phyloP scores from a whole-genome alignment of 106 monocot species.

The Triglochin maritima region DNA sequence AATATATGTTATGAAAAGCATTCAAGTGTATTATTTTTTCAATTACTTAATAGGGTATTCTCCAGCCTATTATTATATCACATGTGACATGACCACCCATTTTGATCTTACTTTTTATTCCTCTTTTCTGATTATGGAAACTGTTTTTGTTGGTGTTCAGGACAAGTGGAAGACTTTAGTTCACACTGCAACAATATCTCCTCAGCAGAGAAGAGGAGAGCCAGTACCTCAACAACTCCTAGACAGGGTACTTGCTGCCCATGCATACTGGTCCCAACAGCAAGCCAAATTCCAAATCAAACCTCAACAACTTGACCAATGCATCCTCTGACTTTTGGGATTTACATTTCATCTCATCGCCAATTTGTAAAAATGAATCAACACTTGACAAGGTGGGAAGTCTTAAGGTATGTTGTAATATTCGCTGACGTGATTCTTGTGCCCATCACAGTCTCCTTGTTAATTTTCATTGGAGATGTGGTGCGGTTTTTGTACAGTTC shows the following conservation, averaged over 20 bases:
- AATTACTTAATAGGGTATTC: no score
- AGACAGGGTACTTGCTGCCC: slow-evolving; percentile 38
- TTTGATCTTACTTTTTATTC: no score
- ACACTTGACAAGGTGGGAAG: no score
- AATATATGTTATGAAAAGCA: no score
- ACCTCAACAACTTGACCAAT: slow-evolving; percentile 10
- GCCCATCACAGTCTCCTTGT: background rate
- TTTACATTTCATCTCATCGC: no score
- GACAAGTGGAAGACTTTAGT: slow-evolving; percentile 57
- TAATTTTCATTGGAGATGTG: background rate
- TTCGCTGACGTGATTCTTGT: slow-evolving; percentile 14
- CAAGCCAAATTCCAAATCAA: slow-evolving; percentile 31
- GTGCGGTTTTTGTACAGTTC: background rate
- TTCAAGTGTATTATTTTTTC: no score
- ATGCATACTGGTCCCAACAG: slow-evolving; percentile 43
- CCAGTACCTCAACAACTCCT: slow-evolving; percentile 49
- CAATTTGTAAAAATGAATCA: background rate
- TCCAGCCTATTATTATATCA: no score
- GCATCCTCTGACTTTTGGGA: slow-evolving; percentile 7
- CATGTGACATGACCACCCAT: no score
- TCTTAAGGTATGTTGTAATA: slow-evolving; percentile 1
- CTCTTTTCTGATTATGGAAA: background rate
- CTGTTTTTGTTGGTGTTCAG: slow-evolving; percentile 13
- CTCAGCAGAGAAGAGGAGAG: slow-evolving; percentile 47
- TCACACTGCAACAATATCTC: slow-evolving; percentile 43